These are phyloP conservation scores for Fraxinus cuspidata DNA, from an alignment of 257 asterid species.

Conservation along the genomic window DNA sequence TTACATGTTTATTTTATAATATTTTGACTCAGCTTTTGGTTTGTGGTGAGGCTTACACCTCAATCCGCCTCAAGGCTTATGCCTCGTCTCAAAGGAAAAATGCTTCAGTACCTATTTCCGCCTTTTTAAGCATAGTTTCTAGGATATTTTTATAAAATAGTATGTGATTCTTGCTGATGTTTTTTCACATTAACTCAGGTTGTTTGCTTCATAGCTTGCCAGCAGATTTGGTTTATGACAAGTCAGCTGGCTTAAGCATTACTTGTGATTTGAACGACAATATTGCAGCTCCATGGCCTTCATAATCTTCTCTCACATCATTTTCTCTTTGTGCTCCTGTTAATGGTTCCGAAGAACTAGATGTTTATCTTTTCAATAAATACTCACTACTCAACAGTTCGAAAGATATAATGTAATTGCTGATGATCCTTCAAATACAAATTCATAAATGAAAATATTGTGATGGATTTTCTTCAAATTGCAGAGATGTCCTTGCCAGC, in stretches of 20 bases:
- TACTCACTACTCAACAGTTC: not conserved
- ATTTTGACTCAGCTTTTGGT: too few relatives aligned
- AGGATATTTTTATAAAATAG: not conserved
- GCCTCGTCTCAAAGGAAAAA: too few relatives aligned
- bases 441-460: slow-evolving; percentile 2
- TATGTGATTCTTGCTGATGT: not conserved
- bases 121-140: not conserved
- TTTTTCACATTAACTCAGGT: slow-evolving; percentile 46
- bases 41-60: too few relatives aligned
- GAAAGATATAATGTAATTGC: not conserved
- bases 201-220: slow-evolving; percentile 89
- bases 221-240: slow-evolving; percentile 83
- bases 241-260: slow-evolving; percentile 79
- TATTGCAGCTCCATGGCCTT: slow-evolving; percentile 99
- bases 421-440: not conserved
- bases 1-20: too few relatives aligned
- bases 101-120: too few relatives aligned
- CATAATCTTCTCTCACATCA: slow-evolving; percentile 75
- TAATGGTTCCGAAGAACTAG: slow-evolving; percentile 30
- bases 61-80: too few relatives aligned
- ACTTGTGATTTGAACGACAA: slow-evolving; percentile 89
- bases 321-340: slow-evolving; percentile 98
- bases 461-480: slow-evolving; percentile 32
- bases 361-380: not conserved
- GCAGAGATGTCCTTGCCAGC: slow-evolving; percentile 99